Base-by-base conservation (phyloP, 2,329 filamentous ascomycete genomes). In the Rhynchosporium graminicola region DNA sequence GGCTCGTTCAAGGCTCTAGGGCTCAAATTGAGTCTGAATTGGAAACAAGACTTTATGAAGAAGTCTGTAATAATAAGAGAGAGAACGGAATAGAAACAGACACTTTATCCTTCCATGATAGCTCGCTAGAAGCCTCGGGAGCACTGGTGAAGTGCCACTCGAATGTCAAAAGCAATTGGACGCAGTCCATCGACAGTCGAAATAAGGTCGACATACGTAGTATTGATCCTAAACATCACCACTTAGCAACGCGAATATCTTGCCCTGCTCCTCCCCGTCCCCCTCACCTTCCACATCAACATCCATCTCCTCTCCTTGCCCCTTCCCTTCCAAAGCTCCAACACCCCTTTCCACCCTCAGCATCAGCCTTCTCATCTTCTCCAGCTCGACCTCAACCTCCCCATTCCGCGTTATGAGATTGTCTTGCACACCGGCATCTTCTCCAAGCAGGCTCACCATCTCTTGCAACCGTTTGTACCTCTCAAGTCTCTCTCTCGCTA, bases 331-430 rank as follows among this genome's bases (percentile, higher is more conserved):
- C 56, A 74, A 59, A 2, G 64, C 69, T 2, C 56, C 77, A 0
- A 88, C 77, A 26, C 83, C 79, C 2, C 80, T 83, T 4, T 81
- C 80, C 0, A 89, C 85, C 31, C 86, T 79, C 0, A 82, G 80
- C 60, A 88, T 78, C 65, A 92, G 74, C 67, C 87, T 78, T 40
- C 86, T 82, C 82, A 88, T 90, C 65, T 81, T 82, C 73, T 87
- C 83, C 60, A 92, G 76, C 75, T 91, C 88, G 59, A 77, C 78
- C 71, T 88, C 87, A 9, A 92, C 74, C 54, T 86, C 82, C 1
- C 87, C 85, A 71, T 88, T 83, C 38, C 83, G 82, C 57, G 85
- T 87, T 1, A 89, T 80, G 3, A 92, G 74, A 71, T 90, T 91
- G 62, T 84, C 82, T 73, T 92, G 89, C 6, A 88, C 76, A 68